These are phyloP conservation scores for Coffea eugenioides DNA, from an alignment of 257 asterid species.

Conservation along the genomic window DNA sequence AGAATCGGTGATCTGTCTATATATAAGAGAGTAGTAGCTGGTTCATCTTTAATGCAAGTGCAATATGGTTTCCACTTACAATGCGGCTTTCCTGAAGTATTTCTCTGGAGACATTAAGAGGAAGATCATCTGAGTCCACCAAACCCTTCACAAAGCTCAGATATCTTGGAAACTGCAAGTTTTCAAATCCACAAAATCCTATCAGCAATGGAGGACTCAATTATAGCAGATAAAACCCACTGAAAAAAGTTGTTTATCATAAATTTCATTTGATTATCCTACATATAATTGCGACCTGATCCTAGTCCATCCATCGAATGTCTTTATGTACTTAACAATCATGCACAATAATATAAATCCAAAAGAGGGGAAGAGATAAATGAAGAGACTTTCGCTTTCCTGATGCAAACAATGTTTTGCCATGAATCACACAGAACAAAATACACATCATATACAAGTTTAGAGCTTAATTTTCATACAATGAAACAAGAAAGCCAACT, in stretches of 20 bases:
- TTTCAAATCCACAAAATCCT: constrained; percentile 19
- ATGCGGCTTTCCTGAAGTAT: constrained; percentile 99
- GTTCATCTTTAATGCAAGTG: not conserved
- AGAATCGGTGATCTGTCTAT: not conserved
- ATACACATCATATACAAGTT: not conserved
- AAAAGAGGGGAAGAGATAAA: not conserved
- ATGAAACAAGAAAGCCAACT: not conserved
- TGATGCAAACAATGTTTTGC: not conserved
- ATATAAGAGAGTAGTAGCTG: not conserved
- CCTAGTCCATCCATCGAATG: not conserved
- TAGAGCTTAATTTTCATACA: not conserved
- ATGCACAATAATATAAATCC: not conserved
- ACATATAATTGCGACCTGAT: not conserved
- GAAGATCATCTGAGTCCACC: constrained; percentile 97
- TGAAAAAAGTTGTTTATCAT: not conserved
- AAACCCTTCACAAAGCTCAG: constrained; percentile 97
- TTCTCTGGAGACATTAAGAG: constrained; percentile 97
- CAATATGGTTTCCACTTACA: constrained; percentile 42
- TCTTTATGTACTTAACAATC: not conserved
- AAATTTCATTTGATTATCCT: not conserved
- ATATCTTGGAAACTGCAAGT: constrained; percentile 91
- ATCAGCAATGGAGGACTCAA: not conserved
- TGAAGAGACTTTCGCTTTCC: not conserved
- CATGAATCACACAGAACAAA: not conserved
- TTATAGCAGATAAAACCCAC: not conserved